Evolutionary conservation across 2,329 filamentous ascomycete genomes (phyloP).

Genomic region (Decorospora gaudefroyi): DNA sequence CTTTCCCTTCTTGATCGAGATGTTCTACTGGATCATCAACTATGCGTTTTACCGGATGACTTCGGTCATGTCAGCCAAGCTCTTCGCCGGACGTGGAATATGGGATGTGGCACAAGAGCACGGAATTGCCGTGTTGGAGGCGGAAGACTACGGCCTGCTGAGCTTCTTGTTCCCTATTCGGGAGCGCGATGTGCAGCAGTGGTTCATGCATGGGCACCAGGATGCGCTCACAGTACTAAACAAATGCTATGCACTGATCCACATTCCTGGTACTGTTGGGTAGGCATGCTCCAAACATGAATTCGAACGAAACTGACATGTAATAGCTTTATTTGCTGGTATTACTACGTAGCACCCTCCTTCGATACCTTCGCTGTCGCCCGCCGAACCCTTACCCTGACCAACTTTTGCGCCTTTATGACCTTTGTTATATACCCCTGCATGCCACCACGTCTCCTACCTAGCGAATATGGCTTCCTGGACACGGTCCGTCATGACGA

Average conservation of each 20-base stretch:
- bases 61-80: constrained; percentile 55
- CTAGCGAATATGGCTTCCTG: constrained; percentile 52
- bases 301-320: constrained; percentile 19
- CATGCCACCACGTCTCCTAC: constrained; percentile 58
- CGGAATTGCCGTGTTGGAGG: constrained; percentile 59
- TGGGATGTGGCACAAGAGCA: constrained; percentile 62
- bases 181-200: constrained; percentile 60
- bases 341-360: constrained; percentile 62
- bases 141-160: constrained; percentile 58
- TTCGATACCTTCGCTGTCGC: constrained; percentile 52
- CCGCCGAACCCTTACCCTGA: constrained; percentile 55
- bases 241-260: constrained; percentile 63
- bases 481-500: constrained; percentile 55
- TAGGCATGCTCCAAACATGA: constrained; percentile 35
- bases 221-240: constrained; percentile 60
- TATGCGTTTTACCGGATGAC: constrained; percentile 67
- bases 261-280: constrained; percentile 65
- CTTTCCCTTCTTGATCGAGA: constrained; percentile 71
- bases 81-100: constrained; percentile 59
- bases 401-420: constrained; percentile 59
- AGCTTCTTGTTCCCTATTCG: constrained; percentile 59
- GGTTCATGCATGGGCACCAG: constrained; percentile 61
- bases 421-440: constrained; percentile 59
- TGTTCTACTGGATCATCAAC: constrained; percentile 74
- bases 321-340: constrained; percentile 64